Conservation (phyloP, 257 asterid species). For the Anisodus acutangulus region DNA sequence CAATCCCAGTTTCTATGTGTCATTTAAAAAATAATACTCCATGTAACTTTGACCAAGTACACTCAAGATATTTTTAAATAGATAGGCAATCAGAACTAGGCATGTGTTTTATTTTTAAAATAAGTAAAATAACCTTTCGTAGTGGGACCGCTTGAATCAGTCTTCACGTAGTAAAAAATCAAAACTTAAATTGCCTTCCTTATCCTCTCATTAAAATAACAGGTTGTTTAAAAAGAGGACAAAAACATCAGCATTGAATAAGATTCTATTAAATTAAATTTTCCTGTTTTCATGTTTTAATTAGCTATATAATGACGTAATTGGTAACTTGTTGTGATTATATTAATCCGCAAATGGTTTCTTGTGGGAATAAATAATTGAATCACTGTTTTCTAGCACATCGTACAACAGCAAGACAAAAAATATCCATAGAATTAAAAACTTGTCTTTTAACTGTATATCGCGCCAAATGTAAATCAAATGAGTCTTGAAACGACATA, state of each 20-base stretch:
- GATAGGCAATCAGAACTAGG: background rate
- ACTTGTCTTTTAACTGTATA: background rate
- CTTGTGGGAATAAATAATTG: conserved; percentile 27
- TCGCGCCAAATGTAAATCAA: background rate
- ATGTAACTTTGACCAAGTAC: background rate
- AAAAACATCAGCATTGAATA: background rate
- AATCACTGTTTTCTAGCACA: background rate
- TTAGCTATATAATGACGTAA: background rate
- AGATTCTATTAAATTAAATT: background rate
- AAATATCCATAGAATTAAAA: background rate
- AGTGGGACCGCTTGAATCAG: conserved; percentile 10
- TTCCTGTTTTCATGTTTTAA: background rate
- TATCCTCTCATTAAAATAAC: background rate
- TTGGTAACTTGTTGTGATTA: background rate
- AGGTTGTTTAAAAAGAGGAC: background rate
- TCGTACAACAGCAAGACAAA: background rate
- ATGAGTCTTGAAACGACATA: background rate
- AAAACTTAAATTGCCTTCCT: background rate
- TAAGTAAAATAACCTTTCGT: background rate
- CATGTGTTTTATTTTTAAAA: background rate
- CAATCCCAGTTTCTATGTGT: background rate
- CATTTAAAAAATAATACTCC: background rate
- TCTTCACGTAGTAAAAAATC: conserved; percentile 14
- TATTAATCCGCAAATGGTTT: background rate
- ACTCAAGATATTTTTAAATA: background rate